A percentile compares a stretch with the other conserved stretches of the same genome.
phyloP scores from a whole-genome alignment of 805 yeast genomes.

The Candida railenensis region DNA sequence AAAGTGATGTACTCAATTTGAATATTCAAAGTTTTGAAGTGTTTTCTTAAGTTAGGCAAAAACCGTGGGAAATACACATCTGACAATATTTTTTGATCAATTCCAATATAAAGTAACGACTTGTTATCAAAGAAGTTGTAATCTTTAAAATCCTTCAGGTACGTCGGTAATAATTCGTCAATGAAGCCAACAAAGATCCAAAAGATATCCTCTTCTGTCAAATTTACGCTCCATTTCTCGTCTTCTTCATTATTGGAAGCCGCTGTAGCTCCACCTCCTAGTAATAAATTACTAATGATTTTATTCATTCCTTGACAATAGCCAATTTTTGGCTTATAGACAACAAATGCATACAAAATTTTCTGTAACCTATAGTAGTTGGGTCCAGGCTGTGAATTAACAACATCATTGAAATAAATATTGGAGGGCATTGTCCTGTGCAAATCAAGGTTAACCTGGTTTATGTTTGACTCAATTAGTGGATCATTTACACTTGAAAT shows the following conservation, averaged over 20 bases:
- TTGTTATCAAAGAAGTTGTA: constrained; percentile 13
- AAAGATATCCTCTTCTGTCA: constrained; percentile 12
- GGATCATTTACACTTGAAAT: constrained; percentile 7
- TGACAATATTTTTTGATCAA: constrained; percentile 39
- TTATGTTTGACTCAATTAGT: constrained; percentile 30
- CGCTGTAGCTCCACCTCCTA: constrained; percentile 25
- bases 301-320: constrained; percentile 65
- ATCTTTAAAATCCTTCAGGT: not conserved
- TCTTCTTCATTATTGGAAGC: constrained; percentile 41
- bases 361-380: constrained; percentile 47
- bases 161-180: constrained; percentile 41
- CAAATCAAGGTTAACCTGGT: constrained; percentile 53
- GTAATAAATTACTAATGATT: constrained; percentile 50
- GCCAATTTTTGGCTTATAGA: constrained; percentile 48
- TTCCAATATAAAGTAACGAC: constrained; percentile 27
- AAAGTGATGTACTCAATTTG: constrained; percentile 51
- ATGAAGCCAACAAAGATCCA: constrained; percentile 34
- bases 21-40: constrained; percentile 32
- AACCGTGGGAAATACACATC: constrained; percentile 27
- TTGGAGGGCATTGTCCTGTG: constrained; percentile 57
- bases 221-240: constrained; percentile 44
- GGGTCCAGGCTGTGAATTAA: constrained; percentile 49
- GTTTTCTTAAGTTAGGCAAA: constrained; percentile 40
- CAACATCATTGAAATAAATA: constrained; percentile 41
- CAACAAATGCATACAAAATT: constrained; percentile 49